phyloP scores from a whole-genome alignment of 2,329 filamentous ascomycete species.

The Epichloe bromicola region DNA sequence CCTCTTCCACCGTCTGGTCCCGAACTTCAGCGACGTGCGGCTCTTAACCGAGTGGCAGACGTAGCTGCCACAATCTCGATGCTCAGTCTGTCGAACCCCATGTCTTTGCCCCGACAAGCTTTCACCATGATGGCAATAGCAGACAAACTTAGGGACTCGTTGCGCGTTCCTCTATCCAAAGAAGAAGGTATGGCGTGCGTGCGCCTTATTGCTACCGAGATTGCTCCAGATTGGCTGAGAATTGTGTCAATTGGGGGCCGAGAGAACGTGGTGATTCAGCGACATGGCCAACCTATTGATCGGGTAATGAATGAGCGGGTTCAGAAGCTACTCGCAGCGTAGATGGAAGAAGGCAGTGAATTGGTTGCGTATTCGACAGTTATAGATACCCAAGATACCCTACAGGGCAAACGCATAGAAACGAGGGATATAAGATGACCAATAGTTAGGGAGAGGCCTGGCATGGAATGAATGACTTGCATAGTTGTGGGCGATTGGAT shows the following conservation, averaged over 20 bases:
- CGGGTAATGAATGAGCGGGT: conserved; percentile 24
- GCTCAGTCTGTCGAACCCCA: conserved; percentile 41
- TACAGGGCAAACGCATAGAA: neutral
- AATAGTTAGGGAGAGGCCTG: neutral
- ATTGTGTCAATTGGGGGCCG: conserved; percentile 37
- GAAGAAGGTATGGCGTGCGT: conserved; percentile 40
- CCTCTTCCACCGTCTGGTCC: conserved; percentile 41
- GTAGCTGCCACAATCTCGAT: conserved; percentile 55
- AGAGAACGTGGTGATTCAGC: conserved; percentile 45
- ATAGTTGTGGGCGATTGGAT: neutral
- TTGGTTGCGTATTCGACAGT: neutral
- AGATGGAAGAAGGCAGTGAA: neutral
- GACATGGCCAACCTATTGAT: conserved; percentile 26
- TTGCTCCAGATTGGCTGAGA: conserved; percentile 43
- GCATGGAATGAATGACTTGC: neutral
- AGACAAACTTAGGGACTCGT: conserved; percentile 54
- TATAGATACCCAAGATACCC: neutral
- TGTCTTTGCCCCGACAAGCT: conserved; percentile 42
- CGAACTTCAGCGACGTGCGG: conserved; percentile 47
- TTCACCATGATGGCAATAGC: conserved; percentile 53
- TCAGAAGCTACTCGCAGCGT: conserved; percentile 18
- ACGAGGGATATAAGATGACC: neutral
- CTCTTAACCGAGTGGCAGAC: conserved; percentile 55
- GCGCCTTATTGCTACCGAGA: conserved; percentile 37
- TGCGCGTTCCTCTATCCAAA: conserved; percentile 39